Evolutionary conservation across 2,329 filamentous ascomycete genomes (phyloP).

Genomic region (Thermothelomyces thermophilus): DNA sequence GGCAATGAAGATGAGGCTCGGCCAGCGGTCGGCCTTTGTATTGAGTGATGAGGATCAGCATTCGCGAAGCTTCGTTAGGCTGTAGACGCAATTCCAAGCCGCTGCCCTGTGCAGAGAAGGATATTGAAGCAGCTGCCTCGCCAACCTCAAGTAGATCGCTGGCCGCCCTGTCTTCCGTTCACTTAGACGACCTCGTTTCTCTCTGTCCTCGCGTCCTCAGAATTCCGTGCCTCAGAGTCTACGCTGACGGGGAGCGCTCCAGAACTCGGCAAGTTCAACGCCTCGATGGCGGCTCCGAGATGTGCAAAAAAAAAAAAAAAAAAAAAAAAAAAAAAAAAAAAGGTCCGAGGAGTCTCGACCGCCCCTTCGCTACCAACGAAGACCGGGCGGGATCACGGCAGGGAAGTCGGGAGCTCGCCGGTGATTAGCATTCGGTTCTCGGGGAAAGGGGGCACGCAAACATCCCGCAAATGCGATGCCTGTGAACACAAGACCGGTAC

Average conservation of each 20-base stretch:
- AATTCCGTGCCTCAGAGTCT: neutral
- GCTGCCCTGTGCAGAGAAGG: neutral
- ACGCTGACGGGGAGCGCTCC: too few species aligned
- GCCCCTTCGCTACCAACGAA: too few species aligned
- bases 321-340: too few species aligned
- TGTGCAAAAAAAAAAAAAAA: too few species aligned
- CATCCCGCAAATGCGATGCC: too few species aligned
- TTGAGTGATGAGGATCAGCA: neutral
- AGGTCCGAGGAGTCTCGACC: too few species aligned
- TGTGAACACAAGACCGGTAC: too few species aligned
- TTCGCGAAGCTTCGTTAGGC: neutral
- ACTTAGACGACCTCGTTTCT: neutral
- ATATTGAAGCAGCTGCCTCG: neutral
- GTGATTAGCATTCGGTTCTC: too few species aligned
- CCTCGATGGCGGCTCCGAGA: neutral
- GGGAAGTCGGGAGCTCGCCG: too few species aligned
- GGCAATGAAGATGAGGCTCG: constrained; percentile 4
- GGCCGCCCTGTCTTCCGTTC: neutral
- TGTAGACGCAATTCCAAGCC: neutral
- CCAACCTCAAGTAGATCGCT: neutral
- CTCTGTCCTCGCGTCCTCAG: neutral
- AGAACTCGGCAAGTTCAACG: too few species aligned
- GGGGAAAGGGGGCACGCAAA: too few species aligned
- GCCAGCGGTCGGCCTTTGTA: neutral
- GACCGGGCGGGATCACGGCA: too few species aligned